Conservation (phyloP, 2,329 filamentous ascomycete genomes). For the Aspergillus calidoustus region DNA sequence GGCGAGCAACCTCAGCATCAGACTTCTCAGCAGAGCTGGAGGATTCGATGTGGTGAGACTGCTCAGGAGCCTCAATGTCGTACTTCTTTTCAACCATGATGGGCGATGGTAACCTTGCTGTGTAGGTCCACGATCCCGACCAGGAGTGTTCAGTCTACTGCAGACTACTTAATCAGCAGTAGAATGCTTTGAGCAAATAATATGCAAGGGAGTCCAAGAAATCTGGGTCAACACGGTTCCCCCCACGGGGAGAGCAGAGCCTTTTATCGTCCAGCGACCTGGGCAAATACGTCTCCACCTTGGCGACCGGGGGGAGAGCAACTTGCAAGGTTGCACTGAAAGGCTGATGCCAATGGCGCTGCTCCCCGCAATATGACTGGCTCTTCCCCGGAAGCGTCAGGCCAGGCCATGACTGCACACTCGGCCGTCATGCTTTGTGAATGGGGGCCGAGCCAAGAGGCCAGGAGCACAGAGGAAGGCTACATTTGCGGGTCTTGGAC, state of each 20-base stretch:
- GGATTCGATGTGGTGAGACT: constrained; percentile 2
- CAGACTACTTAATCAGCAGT: neutral
- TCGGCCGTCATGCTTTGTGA: neutral
- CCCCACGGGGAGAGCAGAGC: neutral
- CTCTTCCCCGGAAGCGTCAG: neutral
- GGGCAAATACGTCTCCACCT: neutral
- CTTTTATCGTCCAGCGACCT: constrained; percentile 1
- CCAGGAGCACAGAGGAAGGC: neutral
- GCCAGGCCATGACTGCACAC: neutral
- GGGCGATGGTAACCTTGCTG: neutral
- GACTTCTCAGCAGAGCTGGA: neutral
- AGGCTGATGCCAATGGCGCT: neutral
- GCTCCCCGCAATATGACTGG: constrained; percentile 3
- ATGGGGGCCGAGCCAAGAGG: constrained; percentile 2
- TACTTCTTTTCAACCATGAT: constrained; percentile 3
- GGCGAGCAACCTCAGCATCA: neutral
- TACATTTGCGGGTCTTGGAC: constrained; percentile 1
- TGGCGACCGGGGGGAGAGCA: neutral
- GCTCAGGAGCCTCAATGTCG: neutral
- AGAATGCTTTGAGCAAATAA: neutral
- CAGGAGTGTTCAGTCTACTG: neutral
- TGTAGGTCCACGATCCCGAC: neutral
- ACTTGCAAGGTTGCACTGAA: constrained; percentile 2
- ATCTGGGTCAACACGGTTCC: neutral
- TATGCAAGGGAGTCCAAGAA: neutral